Conservation (phyloP, 805 yeast species). For the Starmera pachycereana region DNA sequence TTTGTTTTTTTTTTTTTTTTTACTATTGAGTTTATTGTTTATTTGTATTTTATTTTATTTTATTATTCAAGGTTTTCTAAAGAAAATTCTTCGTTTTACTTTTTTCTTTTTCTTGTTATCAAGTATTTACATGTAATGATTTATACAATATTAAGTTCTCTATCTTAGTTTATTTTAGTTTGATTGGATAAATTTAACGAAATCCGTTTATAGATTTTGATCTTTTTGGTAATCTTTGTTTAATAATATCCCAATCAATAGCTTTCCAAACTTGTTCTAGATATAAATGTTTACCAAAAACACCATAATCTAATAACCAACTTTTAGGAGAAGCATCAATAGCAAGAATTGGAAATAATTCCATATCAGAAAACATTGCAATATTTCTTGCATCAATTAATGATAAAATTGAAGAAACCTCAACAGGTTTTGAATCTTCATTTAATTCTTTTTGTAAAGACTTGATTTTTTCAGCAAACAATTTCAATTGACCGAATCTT, state of each 20-base stretch:
- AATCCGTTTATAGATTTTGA: background rate
- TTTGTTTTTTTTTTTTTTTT: background rate
- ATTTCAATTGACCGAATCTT: constrained; percentile 32
- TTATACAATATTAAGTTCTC: too few species aligned
- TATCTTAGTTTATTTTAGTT: too few species aligned
- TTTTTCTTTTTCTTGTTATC: too few species aligned
- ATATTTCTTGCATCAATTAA: constrained; percentile 30
- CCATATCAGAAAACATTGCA: constrained; percentile 13
- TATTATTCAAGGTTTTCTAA: too few species aligned
- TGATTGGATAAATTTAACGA: too few species aligned
- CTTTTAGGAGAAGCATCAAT: constrained; percentile 65
- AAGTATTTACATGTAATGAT: too few species aligned
- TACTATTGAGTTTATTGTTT: background rate
- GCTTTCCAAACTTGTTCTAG: constrained; percentile 59
- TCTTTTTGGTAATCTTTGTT: constrained; percentile 33
- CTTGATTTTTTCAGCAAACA: constrained; percentile 16
- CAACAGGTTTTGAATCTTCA: background rate
- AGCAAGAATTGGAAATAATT: constrained; percentile 51
- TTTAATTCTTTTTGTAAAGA: constrained; percentile 4
- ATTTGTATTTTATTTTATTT: too few species aligned
- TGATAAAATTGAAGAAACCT: constrained; percentile 11
- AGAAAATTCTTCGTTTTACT: too few species aligned
- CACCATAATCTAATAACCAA: constrained; percentile 68
- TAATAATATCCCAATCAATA: constrained; percentile 62
- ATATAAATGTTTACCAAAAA: constrained; percentile 57